Evolutionary conservation across 371 early-diverging fungal species (phyloP), one percentile per base, ranked within the genome.

Genomic region (Apophysomyces trapeziformis): DNA sequence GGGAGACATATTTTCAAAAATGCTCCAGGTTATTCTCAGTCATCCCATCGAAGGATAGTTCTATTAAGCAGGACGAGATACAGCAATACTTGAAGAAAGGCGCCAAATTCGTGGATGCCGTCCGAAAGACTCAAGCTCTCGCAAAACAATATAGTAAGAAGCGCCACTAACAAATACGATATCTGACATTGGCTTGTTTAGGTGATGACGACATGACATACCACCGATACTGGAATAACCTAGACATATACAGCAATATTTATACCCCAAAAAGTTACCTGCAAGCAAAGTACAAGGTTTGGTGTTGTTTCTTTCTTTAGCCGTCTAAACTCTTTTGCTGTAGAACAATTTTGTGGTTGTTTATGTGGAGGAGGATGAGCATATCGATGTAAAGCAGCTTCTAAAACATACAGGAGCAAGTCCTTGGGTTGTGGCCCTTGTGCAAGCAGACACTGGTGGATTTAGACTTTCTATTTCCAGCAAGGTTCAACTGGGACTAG

Each of bases 271-370:
- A 65, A 8, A 71, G 57, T 46, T 82, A 82, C 61, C 46, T 60
- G 4, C 56, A 56, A 11, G 70, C 75, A 7, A 70, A 64, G 11
- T 71, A 75, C 41, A 79, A 76, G 60, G 73, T 68, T 67, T 46
- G 68, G 32, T 2, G 32, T 26, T 26, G 32, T 26, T 67, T 35
- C 71, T 54, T 18, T 61, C 74, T 38, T 35, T 43, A 36, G 38
- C 36, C 35, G 16, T 58, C 21, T 35, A 37, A 36, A 32, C 8
- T 47, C 61, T 41, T 46, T 37, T 14, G 2, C 50, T 38, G 18
- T 68, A 81, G 79, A 80, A 76, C 41, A 73, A 83, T 64, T 79
- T 83, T 39, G 70, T 77, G n/a, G 67, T 79, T 4, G 74, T 80
- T 16, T 83, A 79, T 63, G 57, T 80, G 14, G 80, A 83, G 62